These are phyloP conservation scores for Daldinia decipiens DNA, from an alignment of 495 filamentous ascomycete species.

Conservation along the genomic window DNA sequence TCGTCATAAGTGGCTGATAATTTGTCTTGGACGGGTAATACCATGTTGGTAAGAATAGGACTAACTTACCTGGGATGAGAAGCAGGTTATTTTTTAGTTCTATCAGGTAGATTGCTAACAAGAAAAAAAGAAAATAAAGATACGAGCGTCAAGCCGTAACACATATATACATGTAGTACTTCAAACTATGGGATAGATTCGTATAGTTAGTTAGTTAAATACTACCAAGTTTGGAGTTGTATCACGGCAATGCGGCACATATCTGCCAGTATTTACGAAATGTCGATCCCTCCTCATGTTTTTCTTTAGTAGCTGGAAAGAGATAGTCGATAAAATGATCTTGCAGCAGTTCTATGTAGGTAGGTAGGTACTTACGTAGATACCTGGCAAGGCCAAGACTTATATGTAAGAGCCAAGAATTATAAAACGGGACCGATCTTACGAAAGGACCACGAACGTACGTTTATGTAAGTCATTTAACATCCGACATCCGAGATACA, in stretches of 20 bases:
- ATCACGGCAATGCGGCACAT: conserved; percentile 35
- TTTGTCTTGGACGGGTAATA: conserved; percentile 6
- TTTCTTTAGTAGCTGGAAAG: conserved; percentile 1
- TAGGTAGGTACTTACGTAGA: background rate
- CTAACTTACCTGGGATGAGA: conserved; percentile 2
- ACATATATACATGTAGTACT: background rate
- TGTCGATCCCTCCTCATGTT: background rate
- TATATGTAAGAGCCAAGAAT: background rate
- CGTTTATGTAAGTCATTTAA: conserved; percentile 8
- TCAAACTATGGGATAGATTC: background rate
- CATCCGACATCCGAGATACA: background rate
- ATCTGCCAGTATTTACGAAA: background rate
- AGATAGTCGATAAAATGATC: background rate
- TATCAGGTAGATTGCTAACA: background rate
- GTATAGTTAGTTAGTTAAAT: background rate
- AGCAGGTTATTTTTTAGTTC: conserved; percentile 1
- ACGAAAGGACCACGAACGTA: background rate
- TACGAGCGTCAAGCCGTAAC: conserved; percentile 1
- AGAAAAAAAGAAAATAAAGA: background rate
- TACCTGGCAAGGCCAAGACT: background rate
- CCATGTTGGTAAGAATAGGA: conserved; percentile 7
- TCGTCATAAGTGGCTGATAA: conserved; percentile 42
- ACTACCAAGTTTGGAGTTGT: conserved; percentile 1
- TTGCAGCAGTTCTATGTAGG: no score
- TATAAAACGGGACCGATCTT: conserved; percentile 8